Percentiles rank a stretch among this genome's conserved stretches.
These are phyloP conservation scores for Schizothecium vesticola DNA, from an alignment of 495 filamentous ascomycete species.

Conservation along the genomic window DNA sequence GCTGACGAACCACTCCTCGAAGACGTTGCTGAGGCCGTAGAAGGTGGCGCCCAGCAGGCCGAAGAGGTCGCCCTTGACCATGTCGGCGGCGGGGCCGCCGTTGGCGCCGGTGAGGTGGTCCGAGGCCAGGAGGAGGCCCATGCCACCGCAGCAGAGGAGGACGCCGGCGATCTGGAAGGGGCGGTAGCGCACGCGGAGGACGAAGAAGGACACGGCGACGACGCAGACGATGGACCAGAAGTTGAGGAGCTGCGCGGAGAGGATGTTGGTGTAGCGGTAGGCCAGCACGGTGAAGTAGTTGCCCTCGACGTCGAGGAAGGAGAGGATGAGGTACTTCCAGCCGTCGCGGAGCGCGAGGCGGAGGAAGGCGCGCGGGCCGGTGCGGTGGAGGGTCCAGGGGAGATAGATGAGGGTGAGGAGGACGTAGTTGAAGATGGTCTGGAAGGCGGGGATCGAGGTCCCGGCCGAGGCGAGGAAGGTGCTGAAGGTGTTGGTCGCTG, in stretches of 20 bases:
- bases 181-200: slow-evolving; percentile 86
- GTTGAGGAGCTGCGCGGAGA: slow-evolving; percentile 91
- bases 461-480: slow-evolving; percentile 60
- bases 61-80: slow-evolving; percentile 90
- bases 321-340: slow-evolving; percentile 92
- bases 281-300: slow-evolving; percentile 97
- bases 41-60: slow-evolving; percentile 81
- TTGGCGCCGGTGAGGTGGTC: slow-evolving; percentile 76
- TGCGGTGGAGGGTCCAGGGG: slow-evolving; percentile 71
- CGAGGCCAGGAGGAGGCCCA: slow-evolving; percentile 80
- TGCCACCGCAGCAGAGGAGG: slow-evolving; percentile 83
- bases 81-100: slow-evolving; percentile 56
- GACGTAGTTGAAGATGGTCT: slow-evolving; percentile 90
- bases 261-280: slow-evolving; percentile 85
- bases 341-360: slow-evolving; percentile 60
- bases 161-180: slow-evolving; percentile 78
- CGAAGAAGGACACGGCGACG: slow-evolving; percentile 72
- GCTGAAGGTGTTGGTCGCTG: slow-evolving; percentile 82
- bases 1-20: slow-evolving; percentile 88
- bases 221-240: slow-evolving; percentile 98
- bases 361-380: slow-evolving; percentile 68
- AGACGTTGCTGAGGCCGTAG: slow-evolving; percentile 86
- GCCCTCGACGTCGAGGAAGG: slow-evolving; percentile 89
- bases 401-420: slow-evolving; percentile 81
- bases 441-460: slow-evolving; percentile 92